These are phyloP conservation scores for Kwoniella sp. DNA, from an alignment of 768 basidiomycete genomes.

Conservation along the genomic window DNA sequence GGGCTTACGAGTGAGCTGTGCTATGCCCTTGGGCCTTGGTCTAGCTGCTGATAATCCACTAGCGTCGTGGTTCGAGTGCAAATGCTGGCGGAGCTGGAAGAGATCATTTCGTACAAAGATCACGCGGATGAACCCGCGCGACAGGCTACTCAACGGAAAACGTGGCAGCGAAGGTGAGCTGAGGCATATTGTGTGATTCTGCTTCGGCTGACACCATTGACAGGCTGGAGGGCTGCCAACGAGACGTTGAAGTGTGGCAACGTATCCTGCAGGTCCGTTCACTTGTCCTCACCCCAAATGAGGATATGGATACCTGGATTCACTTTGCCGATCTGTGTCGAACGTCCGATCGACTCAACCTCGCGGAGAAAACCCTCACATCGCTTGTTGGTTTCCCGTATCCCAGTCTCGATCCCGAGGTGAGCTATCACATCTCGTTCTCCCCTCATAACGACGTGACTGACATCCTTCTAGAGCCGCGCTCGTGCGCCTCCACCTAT, in stretches of 20 bases:
- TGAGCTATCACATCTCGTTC: neutral
- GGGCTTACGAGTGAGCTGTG: constrained; percentile 78
- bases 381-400: constrained; percentile 65
- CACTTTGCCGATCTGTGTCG: constrained; percentile 97
- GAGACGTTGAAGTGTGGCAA: constrained; percentile 99
- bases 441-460: neutral
- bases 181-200: neutral
- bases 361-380: constrained; percentile 95
- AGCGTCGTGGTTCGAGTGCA: constrained; percentile 96
- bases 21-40: neutral
- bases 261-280: constrained; percentile 93
- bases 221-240: constrained; percentile 90
- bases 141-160: constrained; percentile 82
- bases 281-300: constrained; percentile 83
- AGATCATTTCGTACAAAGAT: constrained; percentile 94
- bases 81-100: constrained; percentile 96
- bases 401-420: constrained; percentile 34
- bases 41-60: constrained; percentile 5
- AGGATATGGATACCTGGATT: constrained; percentile 97
- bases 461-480: constrained; percentile 24
- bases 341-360: constrained; percentile 85
- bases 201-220: neutral
- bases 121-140: constrained; percentile 88
- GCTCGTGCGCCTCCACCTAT: constrained; percentile 85
- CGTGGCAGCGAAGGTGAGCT: constrained; percentile 90